A percentile compares a stretch with the other conserved stretches of the same genome.
phyloP scores from a whole-genome alignment of 345 rosid genomes.

The Cardamine chenopodiifolia region DNA sequence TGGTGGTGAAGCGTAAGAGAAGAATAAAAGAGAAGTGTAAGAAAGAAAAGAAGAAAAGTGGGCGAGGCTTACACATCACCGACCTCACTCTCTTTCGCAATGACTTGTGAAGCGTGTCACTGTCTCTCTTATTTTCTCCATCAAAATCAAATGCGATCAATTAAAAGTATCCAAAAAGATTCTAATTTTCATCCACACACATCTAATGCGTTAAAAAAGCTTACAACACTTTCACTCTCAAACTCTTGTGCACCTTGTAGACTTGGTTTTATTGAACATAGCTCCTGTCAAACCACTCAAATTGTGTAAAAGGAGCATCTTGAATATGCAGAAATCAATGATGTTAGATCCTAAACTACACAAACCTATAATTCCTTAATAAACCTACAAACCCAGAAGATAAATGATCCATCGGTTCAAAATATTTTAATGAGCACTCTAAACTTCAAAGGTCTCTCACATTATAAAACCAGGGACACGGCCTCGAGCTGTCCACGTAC shows the following conservation, averaged over 20 bases:
- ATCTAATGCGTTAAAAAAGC: not conserved
- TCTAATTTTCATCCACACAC: not conserved
- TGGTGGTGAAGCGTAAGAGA: slow-evolving; percentile 20
- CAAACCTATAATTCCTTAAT: too few relatives aligned
- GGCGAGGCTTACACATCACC: slow-evolving; percentile 22
- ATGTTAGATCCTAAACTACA: not conserved
- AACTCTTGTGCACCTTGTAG: not conserved
- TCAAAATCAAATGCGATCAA: not conserved
- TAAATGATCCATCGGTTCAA: not conserved
- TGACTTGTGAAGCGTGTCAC: slow-evolving; percentile 26
- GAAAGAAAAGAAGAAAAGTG: slow-evolving; percentile 11
- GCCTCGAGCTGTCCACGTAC: not conserved
- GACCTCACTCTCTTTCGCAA: slow-evolving; percentile 21
- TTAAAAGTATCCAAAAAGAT: not conserved
- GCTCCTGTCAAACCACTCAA: not conserved
- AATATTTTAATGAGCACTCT: not conserved
- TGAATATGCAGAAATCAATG: not conserved
- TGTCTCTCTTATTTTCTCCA: too few relatives aligned
- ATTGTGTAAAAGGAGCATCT: not conserved
- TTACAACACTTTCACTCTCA: not conserved
- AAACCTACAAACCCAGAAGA: not conserved
- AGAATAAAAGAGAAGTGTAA: slow-evolving; percentile 31
- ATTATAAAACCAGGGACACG: not conserved
- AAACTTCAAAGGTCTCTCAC: not conserved
- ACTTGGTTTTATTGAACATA: not conserved